These are phyloP conservation scores for Aspergillus tamarii DNA, from an alignment of 2,329 filamentous ascomycete species.

Conservation along the genomic window DNA sequence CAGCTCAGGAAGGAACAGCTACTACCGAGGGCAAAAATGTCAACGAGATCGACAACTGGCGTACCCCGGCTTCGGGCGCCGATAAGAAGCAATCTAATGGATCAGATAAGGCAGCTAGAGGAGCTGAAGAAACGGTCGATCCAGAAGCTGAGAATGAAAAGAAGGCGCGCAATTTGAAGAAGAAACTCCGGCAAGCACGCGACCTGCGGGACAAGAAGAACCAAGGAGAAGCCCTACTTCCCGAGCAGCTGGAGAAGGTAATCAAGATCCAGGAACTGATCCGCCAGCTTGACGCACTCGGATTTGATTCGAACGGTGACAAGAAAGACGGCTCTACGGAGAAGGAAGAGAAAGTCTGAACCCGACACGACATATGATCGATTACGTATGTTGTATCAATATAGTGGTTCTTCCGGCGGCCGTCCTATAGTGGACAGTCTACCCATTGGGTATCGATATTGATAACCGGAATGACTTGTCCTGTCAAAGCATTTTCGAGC, in stretches of 20 bases:
- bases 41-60: conserved; percentile 36
- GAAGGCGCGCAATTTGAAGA: conserved; percentile 86
- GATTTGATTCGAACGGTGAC: conserved; percentile 80
- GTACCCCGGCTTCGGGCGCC: conserved; percentile 23
- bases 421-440: background rate
- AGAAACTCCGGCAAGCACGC: conserved; percentile 91
- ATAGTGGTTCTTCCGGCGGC: background rate
- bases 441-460: background rate
- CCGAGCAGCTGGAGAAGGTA: conserved; percentile 96
- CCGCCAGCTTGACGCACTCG: conserved; percentile 80
- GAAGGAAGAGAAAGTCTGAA: conserved; percentile 19
- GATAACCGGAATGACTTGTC: background rate
- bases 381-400: background rate
- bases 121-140: conserved; percentile 54
- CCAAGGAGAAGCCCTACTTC: conserved; percentile 77
- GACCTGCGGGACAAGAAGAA: conserved; percentile 92
- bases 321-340: conserved; percentile 44
- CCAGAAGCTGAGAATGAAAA: conserved; percentile 82
- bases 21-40: conserved; percentile 27
- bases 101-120: conserved; percentile 28
- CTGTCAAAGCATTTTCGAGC: background rate
- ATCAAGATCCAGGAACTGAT: conserved; percentile 96
- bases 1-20: conserved; percentile 58
- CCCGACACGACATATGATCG: background rate
- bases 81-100: conserved; percentile 31